Evolutionary conservation across 257 asterid species (phyloP), one percentile per base, ranked within the genome.

Genomic region (Plantago ovata): DNA sequence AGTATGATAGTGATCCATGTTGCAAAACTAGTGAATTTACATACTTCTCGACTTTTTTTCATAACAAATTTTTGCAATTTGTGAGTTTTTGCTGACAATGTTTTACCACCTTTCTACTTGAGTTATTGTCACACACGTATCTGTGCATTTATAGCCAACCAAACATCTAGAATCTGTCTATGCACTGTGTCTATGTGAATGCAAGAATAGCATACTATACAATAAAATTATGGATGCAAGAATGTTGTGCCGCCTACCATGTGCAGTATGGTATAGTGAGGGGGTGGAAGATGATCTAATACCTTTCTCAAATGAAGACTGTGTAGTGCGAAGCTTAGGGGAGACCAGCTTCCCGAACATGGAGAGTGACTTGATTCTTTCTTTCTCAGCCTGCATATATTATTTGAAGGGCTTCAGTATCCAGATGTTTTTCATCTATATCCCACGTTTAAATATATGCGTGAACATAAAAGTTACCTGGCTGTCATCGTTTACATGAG

Each of bases 281-380:
- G 58, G 58, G 8, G 19, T 28, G 42, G 39, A 3, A 33, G 18
- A 7, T 12, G 10, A 18, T 23, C 8, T 33, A 33, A 12, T 76
- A 88, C 96, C 98, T 76, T 77, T 79, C 89, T 88, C 98, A 57
- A 85, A 88, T 53, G 98, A 88, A 32, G 76, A 70, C 62, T 92
- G 98, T 56, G 95, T 81, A 55, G 94, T 67, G 50, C 96, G 88
- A 74, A 92, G 98, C 84, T 82, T 88, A 23, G 98, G 98, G 66
- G 96, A 82, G 55, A 92, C 91, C 58, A 92, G 58, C 9, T 81
- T 79, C 36, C 98, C 97, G 60, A 88, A 92, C 84, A 92, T 75
- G 64, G 95, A 84, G 14, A 88, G 87, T 0, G 79, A 77, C 75
- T 79, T 85, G 13, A 54, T 62, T 63, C 95, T 75, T 67, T 77